Evolutionary conservation across 129 eudicot species (phyloP).

Genomic region (Tagetes erecta): DNA sequence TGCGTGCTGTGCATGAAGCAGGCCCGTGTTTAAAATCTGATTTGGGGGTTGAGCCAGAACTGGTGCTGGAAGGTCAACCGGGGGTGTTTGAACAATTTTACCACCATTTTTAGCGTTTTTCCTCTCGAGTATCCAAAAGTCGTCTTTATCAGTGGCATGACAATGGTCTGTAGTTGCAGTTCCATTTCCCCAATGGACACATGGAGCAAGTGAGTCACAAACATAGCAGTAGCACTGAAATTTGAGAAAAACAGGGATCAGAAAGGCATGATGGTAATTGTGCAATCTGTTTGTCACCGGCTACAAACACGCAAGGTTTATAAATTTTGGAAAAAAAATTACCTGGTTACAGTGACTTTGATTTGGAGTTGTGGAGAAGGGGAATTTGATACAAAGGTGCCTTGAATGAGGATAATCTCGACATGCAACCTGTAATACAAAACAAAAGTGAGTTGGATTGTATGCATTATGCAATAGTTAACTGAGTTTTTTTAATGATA

Average conservation of each 20-base stretch:
- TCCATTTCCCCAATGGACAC: slow-evolving; percentile 44
- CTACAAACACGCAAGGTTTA: not conserved
- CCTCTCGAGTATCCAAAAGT: slow-evolving; percentile 28
- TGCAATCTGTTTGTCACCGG: not conserved
- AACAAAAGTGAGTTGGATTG: not conserved
- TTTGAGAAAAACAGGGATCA: not conserved
- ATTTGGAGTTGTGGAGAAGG: slow-evolving; percentile 33
- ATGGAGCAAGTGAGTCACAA: slow-evolving; percentile 46
- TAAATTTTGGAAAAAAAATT: slow-evolving; percentile 4
- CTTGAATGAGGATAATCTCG: slow-evolving; percentile 50
- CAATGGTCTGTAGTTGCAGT: slow-evolving; percentile 36
- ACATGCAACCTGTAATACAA: slow-evolving; percentile 38
- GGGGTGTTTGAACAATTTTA: slow-evolving; percentile 21
- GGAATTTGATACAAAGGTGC: slow-evolving; percentile 44
- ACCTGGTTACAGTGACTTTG: slow-evolving; percentile 51
- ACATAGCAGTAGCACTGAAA: slow-evolving; percentile 52
- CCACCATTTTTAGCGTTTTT: slow-evolving; percentile 33
- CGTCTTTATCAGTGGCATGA: slow-evolving; percentile 41
- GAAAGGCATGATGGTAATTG: slow-evolving; percentile 15
- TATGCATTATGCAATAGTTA: not conserved
- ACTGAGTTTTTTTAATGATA: not conserved
- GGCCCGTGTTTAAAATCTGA: slow-evolving; percentile 30
- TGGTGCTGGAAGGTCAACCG: slow-evolving; percentile 13
- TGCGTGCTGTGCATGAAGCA: slow-evolving; percentile 26
- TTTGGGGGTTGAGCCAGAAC: slow-evolving; percentile 21